Evolutionary conservation across 2,329 filamentous ascomycete genomes (phyloP).

Genomic region (Aureobasidium namibiae): DNA sequence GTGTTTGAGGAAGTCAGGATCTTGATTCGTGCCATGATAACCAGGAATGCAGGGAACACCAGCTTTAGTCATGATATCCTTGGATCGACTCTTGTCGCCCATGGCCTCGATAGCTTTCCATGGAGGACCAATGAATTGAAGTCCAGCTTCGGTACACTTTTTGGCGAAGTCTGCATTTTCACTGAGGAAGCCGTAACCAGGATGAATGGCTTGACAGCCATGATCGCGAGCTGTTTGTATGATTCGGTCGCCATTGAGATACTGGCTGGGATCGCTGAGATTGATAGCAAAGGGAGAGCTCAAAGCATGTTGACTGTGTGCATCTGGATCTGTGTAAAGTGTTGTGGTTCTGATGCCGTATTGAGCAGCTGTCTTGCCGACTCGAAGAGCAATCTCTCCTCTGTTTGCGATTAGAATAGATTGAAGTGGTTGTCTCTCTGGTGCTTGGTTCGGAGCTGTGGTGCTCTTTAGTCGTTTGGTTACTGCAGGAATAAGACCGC

Average conservation of each 20-base stretch:
- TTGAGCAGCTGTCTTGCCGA: constrained; percentile 76
- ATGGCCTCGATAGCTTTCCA: constrained; percentile 68
- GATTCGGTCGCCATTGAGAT: constrained; percentile 89
- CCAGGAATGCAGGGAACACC: constrained; percentile 94
- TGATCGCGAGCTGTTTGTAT: constrained; percentile 78
- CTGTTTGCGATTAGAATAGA: constrained; percentile 94
- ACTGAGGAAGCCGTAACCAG: constrained; percentile 88
- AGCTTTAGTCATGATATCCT: constrained; percentile 94
- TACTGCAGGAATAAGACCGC: neutral
- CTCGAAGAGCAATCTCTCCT: constrained; percentile 91
- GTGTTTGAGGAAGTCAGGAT: constrained; percentile 50
- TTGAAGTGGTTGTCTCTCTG: constrained; percentile 20
- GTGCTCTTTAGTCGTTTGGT: constrained; percentile 11
- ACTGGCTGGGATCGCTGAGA: constrained; percentile 73
- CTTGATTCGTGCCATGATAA: constrained; percentile 84
- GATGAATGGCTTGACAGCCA: constrained; percentile 85
- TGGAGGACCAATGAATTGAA: constrained; percentile 91
- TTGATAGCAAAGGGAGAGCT: constrained; percentile 77
- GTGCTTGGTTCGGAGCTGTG: constrained; percentile 15
- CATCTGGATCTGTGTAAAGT: constrained; percentile 89
- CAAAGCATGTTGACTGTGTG: constrained; percentile 76
- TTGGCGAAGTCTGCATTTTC: constrained; percentile 89
- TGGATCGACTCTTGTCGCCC: constrained; percentile 87
- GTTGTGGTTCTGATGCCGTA: constrained; percentile 91
- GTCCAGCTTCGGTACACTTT: constrained; percentile 78